Base-by-base conservation (phyloP, 1,284 basidiomycete genomes). In the Flammula alnicola region DNA sequence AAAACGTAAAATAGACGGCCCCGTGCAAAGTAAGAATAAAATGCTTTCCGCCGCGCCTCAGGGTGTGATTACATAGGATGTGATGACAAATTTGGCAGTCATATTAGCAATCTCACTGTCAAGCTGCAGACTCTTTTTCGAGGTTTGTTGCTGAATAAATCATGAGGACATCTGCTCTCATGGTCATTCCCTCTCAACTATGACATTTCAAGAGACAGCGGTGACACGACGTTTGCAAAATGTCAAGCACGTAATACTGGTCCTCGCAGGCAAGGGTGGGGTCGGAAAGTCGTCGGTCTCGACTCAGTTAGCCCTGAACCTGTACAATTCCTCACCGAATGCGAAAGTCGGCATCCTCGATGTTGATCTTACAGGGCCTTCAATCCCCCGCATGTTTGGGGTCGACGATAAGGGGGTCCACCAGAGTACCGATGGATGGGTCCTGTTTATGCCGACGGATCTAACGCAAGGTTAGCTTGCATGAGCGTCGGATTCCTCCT, bases 401-500 rank as follows among this genome's bases (percentile, higher is more conserved):
- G 75, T 99, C 2, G 94, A 98, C 63, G 86, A 87, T 1, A 79
- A 87, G 38, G 83, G 84, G 1, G 91, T 98, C 19, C 91, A 96
- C 63, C 95, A 98, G 66, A 94, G 91, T 60, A 92, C 88, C 45
- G 91, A 91, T 59, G 97, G 97, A 2, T 99, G 97, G 97, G 94
- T 99, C 1, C 97, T 0, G 96, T 99, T 1, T 98, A 96, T 65
- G 91, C 90, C 2, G 93, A 95, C 69, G 83, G 78, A 2, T 58
- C 70, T 20, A 80, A 78, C 47, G 80, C 84, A 32, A 73, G 91
- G 55, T 70, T 99, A 47, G 89, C 88, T 5, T 95, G 93, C 65
- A 99, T 99, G 97, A 93, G 90, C 63, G 95, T 99, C 10, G 97
- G 95, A 2, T 98, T 99, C 67, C 71, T 99, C 61, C 71, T 99